These are phyloP conservation scores for Ophiostoma himal-ulmi DNA, from an alignment of 2,329 filamentous ascomycete species.

Conservation along the genomic window DNA sequence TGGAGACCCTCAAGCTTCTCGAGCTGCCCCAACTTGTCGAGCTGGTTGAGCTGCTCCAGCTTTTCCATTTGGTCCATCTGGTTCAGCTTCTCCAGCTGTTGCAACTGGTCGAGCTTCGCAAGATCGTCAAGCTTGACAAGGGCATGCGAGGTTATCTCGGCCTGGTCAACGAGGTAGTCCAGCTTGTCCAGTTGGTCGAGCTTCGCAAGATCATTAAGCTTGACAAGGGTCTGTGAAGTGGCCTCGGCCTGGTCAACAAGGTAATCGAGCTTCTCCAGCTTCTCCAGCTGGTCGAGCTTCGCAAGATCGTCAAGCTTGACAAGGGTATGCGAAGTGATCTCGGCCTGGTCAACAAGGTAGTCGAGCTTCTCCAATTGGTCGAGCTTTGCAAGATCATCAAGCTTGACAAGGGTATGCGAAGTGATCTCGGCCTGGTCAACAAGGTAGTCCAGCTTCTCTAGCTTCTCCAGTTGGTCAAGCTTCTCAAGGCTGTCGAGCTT, in stretches of 20 bases:
- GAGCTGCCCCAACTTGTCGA: slow-evolving; percentile 34
- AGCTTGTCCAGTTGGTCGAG: slow-evolving; percentile 15
- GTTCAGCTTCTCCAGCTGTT: slow-evolving; percentile 16
- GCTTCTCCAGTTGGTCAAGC: neutral
- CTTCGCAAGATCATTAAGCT: slow-evolving; percentile 28
- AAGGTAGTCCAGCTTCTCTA: slow-evolving; percentile 43
- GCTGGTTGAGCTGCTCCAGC: slow-evolving; percentile 36
- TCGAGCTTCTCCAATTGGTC: slow-evolving; percentile 31
- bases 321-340: too few species aligned
- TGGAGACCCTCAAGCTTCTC: slow-evolving; percentile 44
- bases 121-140: slow-evolving; percentile 28
- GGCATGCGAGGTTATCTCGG: too few species aligned
- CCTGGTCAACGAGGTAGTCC: slow-evolving; percentile 26
- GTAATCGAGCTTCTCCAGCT: slow-evolving; percentile 30
- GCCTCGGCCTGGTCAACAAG: too few species aligned
- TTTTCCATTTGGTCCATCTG: slow-evolving; percentile 8
- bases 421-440: slow-evolving; percentile 49
- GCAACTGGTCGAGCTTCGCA: slow-evolving; percentile 34
- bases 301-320: slow-evolving; percentile 28
- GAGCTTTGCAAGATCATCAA: neutral
- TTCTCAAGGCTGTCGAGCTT: slow-evolving; percentile 37
- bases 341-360: too few species aligned
- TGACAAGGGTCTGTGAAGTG: too few species aligned
- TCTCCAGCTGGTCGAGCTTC: slow-evolving; percentile 12
- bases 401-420: neutral